Evolutionary conservation across 2,329 filamentous ascomycete species (phyloP).

Genomic region (Pseudogymnoascus sp.): DNA sequence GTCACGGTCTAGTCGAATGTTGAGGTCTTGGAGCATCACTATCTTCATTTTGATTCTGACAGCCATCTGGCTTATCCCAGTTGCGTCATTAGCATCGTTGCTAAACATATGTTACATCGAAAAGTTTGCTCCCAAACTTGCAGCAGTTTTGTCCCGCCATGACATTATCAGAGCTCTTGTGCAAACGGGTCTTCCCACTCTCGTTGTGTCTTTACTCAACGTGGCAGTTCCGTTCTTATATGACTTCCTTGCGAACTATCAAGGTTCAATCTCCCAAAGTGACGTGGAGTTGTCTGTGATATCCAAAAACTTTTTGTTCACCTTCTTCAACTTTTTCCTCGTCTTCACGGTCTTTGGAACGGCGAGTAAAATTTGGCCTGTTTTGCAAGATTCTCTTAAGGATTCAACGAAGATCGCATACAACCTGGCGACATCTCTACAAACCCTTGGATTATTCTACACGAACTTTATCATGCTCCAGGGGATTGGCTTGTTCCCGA

Average conservation of each 20-base stretch:
- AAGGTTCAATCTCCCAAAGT: conserved; percentile 91
- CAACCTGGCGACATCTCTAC: conserved; percentile 68
- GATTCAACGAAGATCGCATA: conserved; percentile 74
- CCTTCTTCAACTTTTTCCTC: conserved; percentile 97
- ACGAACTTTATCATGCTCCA: conserved; percentile 91
- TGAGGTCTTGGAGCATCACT: conserved; percentile 79
- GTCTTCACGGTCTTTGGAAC: conserved; percentile 86
- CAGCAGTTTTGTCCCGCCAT: conserved; percentile 60
- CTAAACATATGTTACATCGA: conserved; percentile 76
- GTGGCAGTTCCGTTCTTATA: conserved; percentile 90
- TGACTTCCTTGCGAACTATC: conserved; percentile 81
- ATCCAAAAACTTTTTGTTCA: conserved; percentile 99
- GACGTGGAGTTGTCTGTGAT: conserved; percentile 93
- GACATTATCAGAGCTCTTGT: conserved; percentile 68
- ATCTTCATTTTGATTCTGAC: conserved; percentile 75
- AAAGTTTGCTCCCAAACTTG: conserved; percentile 60
- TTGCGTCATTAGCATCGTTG: conserved; percentile 71
- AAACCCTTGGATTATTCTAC: conserved; percentile 75
- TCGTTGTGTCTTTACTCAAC: conserved; percentile 80
- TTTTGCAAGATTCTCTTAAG: conserved; percentile 66
- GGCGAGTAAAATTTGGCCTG: conserved; percentile 64
- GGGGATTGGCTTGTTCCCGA: conserved; percentile 85
- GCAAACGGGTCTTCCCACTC: conserved; percentile 79
- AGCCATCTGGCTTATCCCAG: conserved; percentile 79
- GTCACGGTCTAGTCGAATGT: conserved; percentile 63